A percentile compares a stretch with the other conserved stretches of the same genome.
Evolutionary conservation across 208 protist species (phyloP).

Genomic region (Trypanosoma congolense): DNA sequence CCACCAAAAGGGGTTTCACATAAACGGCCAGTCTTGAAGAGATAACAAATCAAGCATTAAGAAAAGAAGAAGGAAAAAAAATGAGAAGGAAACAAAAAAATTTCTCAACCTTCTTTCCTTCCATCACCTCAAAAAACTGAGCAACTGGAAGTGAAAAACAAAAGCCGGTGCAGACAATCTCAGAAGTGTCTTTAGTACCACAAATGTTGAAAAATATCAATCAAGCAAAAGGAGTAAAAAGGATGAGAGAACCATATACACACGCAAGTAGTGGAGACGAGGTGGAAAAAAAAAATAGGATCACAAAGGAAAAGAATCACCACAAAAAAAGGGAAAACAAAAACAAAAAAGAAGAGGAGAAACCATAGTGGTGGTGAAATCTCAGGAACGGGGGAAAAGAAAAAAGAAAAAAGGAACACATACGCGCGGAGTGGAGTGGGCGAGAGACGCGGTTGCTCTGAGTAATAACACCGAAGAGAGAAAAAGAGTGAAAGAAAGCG

Average conservation of each 20-base stretch:
- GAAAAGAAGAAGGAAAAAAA: constrained; percentile 2
- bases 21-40: background rate
- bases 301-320: constrained; percentile 8
- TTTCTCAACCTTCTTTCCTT: background rate
- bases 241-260: too few relatives aligned
- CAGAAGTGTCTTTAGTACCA: too few relatives aligned
- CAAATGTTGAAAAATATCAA: too few relatives aligned
- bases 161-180: too few relatives aligned
- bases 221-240: too few relatives aligned
- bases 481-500: too few relatives aligned
- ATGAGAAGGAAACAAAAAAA: constrained; percentile 7
- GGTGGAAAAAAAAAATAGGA: constrained; percentile 14
- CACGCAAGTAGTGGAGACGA: background rate
- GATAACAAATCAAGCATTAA: background rate
- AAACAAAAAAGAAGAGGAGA: constrained; percentile 4
- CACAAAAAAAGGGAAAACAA: constrained; percentile 7
- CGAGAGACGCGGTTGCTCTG: too few relatives aligned
- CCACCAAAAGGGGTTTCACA: too few relatives aligned
- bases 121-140: too few relatives aligned
- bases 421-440: background rate
- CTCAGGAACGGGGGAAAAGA: background rate
- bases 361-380: constrained; percentile 3
- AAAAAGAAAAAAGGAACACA: constrained; percentile 3
- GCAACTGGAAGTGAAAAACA: too few relatives aligned
- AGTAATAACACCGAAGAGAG: too few relatives aligned